These are phyloP conservation scores for Phytophthora niederhauseri DNA, from an alignment of 352 stramenopile genomes.

Conservation along the genomic window DNA sequence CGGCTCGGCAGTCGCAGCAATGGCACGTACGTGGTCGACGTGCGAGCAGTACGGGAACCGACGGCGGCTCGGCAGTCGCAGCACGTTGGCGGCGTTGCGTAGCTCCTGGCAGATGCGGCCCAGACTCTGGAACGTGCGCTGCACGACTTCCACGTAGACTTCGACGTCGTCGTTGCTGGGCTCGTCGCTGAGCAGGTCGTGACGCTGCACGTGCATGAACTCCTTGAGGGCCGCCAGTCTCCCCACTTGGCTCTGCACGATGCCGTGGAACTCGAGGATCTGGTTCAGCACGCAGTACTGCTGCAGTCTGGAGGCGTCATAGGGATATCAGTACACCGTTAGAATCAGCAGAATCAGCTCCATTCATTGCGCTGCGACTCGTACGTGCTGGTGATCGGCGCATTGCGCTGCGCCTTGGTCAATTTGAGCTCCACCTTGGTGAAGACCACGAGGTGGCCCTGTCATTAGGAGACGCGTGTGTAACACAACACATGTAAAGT, in stretches of 20 bases:
- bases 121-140: slow-evolving; percentile 58
- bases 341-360: slow-evolving; percentile 7
- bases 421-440: slow-evolving; percentile 77
- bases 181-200: slow-evolving; percentile 45
- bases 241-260: slow-evolving; percentile 63
- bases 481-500: slow-evolving; percentile 21
- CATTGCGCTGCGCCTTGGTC: slow-evolving; percentile 58
- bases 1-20: slow-evolving; percentile 70
- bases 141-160: slow-evolving; percentile 57
- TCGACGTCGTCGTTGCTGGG: slow-evolving; percentile 56
- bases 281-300: slow-evolving; percentile 87
- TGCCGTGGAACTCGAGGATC: slow-evolving; percentile 84
- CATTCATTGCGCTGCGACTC: slow-evolving; percentile 15
- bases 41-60: slow-evolving; percentile 85
- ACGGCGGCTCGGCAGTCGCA: slow-evolving; percentile 73
- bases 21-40: slow-evolving; percentile 68
- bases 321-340: slow-evolving; percentile 4
- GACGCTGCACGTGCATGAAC: slow-evolving; percentile 51
- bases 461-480: slow-evolving; percentile 17
- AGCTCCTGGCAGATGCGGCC: slow-evolving; percentile 66
- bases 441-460: slow-evolving; percentile 80
- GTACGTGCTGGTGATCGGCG: slow-evolving; percentile 56
- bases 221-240: slow-evolving; percentile 53
- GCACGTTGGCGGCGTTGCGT: slow-evolving; percentile 68
- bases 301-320: slow-evolving; percentile 50